Conservation (phyloP, 2,329 filamentous ascomycete species). For the Pestalotiopsis sp. region DNA sequence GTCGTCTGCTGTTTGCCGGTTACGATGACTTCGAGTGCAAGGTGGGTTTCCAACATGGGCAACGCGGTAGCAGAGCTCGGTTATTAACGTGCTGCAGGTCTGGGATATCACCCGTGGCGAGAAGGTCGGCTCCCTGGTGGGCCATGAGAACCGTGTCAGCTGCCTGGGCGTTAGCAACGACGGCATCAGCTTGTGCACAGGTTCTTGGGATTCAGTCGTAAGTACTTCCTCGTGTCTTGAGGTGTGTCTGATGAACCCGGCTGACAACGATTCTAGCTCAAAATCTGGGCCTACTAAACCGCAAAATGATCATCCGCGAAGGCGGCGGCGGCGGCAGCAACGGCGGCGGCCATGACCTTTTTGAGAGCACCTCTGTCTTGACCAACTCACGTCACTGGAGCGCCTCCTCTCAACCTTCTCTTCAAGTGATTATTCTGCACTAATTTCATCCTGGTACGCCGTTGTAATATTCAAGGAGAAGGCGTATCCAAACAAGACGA, state of each 20-base stretch:
- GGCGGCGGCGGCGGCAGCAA: conserved; percentile 3
- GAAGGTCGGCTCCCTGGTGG: conserved; percentile 93
- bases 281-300: conserved; percentile 81
- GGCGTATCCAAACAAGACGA: conserved; percentile 46
- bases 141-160: conserved; percentile 98
- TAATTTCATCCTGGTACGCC: conserved; percentile 42
- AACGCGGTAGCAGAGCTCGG: not conserved
- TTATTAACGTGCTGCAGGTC: conserved; percentile 59
- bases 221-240: conserved; percentile 41
- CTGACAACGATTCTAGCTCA: conserved; percentile 62
- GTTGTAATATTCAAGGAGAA: conserved; percentile 41
- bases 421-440: conserved; percentile 32
- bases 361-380: conserved; percentile 11
- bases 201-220: conserved; percentile 99
- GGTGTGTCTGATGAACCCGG: conserved; percentile 51
- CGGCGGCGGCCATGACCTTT: conserved; percentile 13
- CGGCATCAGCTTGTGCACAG: conserved; percentile 97
- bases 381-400: conserved; percentile 13
- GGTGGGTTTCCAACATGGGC: conserved; percentile 56
- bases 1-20: conserved; percentile 90
- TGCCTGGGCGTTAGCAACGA: conserved; percentile 99
- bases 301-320: conserved; percentile 7
- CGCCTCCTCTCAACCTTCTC: conserved; percentile 15
- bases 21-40: conserved; percentile 99
- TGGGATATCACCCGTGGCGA: conserved; percentile 98